Evolutionary conservation across 495 filamentous ascomycete species (phyloP).

Genomic region (Penicillium malachiteum): DNA sequence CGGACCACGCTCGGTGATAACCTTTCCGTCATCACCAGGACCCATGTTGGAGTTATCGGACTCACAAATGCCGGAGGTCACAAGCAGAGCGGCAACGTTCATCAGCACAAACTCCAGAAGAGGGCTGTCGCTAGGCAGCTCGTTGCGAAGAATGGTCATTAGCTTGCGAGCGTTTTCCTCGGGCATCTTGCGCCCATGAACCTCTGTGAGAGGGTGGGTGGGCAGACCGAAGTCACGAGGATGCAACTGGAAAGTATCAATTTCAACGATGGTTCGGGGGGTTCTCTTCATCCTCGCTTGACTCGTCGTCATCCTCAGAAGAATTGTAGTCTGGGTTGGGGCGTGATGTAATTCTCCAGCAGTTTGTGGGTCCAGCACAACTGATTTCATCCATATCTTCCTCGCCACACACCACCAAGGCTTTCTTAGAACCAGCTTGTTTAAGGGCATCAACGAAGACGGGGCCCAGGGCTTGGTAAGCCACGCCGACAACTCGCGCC

Average conservation of each 20-base stretch:
- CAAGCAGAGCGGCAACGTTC: conserved; percentile 87
- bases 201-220: conserved; percentile 68
- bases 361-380: conserved; percentile 80
- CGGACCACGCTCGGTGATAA: conserved; percentile 76
- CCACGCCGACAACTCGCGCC: conserved; percentile 87
- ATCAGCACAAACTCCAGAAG: conserved; percentile 92
- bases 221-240: conserved; percentile 84
- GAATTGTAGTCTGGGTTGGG: conserved; percentile 42
- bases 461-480: conserved; percentile 77
- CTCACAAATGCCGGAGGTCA: conserved; percentile 82
- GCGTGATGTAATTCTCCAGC: conserved; percentile 73
- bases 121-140: conserved; percentile 71
- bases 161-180: conserved; percentile 83
- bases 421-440: conserved; percentile 75
- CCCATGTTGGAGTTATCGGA: conserved; percentile 74
- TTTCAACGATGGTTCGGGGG: conserved; percentile 49
- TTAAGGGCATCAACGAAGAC: conserved; percentile 83
- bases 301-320: conserved; percentile 30
- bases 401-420: conserved; percentile 87
- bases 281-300: conserved; percentile 35
- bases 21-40: conserved; percentile 67
- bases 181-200: conserved; percentile 81
- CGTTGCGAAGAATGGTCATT: conserved; percentile 68
- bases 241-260: conserved; percentile 72
- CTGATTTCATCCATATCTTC: conserved; percentile 96